Percentiles rank a stretch among this genome's conserved stretches.
Evolutionary conservation across 495 filamentous ascomycete genomes (phyloP).

Genomic region (Daldinia childiae): DNA sequence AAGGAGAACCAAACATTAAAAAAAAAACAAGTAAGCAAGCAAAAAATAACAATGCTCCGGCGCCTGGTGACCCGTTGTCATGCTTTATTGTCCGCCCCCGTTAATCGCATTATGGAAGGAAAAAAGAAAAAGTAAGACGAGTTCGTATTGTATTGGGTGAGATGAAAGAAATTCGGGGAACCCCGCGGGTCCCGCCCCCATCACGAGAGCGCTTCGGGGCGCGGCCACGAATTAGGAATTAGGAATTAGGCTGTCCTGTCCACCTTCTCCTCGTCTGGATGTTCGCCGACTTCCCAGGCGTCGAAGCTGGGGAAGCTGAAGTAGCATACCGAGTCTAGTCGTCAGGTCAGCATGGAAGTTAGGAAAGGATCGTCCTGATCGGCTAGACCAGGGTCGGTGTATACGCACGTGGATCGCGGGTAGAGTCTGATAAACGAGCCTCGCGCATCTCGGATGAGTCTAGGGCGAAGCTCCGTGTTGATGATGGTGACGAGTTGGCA

Average conservation of each 20-base stretch:
- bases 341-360: constrained; percentile 23
- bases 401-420: constrained; percentile 37
- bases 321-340: constrained; percentile 55
- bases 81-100: constrained; percentile 34
- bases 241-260: constrained; percentile 26
- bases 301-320: constrained; percentile 69
- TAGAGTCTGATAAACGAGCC: constrained; percentile 47
- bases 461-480: constrained; percentile 50
- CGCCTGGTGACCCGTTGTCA: constrained; percentile 41
- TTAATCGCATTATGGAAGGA: constrained; percentile 9
- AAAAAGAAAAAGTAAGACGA: constrained; percentile 23
- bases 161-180: constrained; percentile 19
- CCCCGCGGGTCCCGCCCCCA: constrained; percentile 15
- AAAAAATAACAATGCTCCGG: constrained; percentile 24
- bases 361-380: constrained; percentile 1
- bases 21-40: background rate
- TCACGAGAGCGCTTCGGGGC: constrained; percentile 5
- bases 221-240: constrained; percentile 1
- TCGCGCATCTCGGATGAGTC: constrained; percentile 44
- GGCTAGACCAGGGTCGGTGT: background rate
- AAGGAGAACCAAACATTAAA: no score
- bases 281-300: constrained; percentile 52
- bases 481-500: constrained; percentile 49
- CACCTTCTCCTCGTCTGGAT: constrained; percentile 49
- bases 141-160: constrained; percentile 3